A percentile compares a stretch with the other conserved stretches of the same genome.
phyloP scores from a whole-genome alignment of 805 yeast species.

The Hemisphaericaspora nanyangensis region DNA sequence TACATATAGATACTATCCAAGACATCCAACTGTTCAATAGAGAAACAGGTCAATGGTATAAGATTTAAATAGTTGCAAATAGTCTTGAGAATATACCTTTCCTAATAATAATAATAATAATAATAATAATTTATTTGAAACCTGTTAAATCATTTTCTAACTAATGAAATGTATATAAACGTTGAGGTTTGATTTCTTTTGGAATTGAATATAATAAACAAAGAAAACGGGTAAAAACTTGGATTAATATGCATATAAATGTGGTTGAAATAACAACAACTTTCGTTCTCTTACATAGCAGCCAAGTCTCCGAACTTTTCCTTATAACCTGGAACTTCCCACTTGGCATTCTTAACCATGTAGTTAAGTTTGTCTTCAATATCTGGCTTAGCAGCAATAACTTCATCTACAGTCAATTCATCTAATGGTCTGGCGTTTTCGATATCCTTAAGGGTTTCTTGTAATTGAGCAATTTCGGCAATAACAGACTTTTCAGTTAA shows the following conservation, averaged over 20 bases:
- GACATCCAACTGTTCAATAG: conserved; percentile 3
- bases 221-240: no score
- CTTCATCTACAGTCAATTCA: conserved; percentile 93
- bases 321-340: conserved; percentile 97
- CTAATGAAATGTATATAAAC: no score
- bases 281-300: conserved; percentile 57
- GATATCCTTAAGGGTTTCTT: conserved; percentile 86
- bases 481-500: conserved; percentile 86
- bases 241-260: no score
- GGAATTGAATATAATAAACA: no score
- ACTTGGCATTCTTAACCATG: conserved; percentile 94
- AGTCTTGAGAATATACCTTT: no score
- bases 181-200: no score
- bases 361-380: conserved; percentile 92
- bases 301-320: conserved; percentile 97
- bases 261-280: conserved; percentile 1
- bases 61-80: no score
- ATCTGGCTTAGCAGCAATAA: conserved; percentile 94
- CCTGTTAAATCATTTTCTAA: neutral
- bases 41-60: conserved; percentile 6
- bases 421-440: conserved; percentile 97
- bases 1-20: conserved; percentile 9
- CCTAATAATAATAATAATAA: neutral
- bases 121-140: neutral
- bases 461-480: conserved; percentile 79